These are phyloP conservation scores for Silene coronaria DNA, from an alignment of 179 eudicot genomes.

Conservation along the genomic window DNA sequence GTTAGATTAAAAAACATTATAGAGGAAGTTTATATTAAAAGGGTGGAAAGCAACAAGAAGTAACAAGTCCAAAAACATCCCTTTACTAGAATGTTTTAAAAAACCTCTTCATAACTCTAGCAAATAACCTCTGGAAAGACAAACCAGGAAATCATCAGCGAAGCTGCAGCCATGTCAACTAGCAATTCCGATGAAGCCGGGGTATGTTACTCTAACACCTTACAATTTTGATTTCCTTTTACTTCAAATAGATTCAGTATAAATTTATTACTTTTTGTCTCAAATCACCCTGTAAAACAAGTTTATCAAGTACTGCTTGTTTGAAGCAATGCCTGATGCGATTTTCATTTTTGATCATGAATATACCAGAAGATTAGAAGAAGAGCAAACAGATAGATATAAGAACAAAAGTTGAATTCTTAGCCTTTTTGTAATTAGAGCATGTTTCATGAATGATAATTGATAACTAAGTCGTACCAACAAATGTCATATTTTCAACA, in stretches of 20 bases:
- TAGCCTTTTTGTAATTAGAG: too few species aligned
- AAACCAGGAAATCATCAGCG: not conserved
- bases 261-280: not conserved
- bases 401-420: too few species aligned
- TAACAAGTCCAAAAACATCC: conserved; percentile 26
- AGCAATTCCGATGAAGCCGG: conserved; percentile 18
- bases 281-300: not conserved
- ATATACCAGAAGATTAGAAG: too few species aligned
- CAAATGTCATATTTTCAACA: too few species aligned
- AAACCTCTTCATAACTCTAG: conserved; percentile 4
- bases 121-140: not conserved
- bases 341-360: too few species aligned
- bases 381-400: too few species aligned
- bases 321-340: too few species aligned
- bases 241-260: not conserved
- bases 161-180: conserved; percentile 27
- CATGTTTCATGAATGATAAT: too few species aligned
- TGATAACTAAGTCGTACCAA: too few species aligned
- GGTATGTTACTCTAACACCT: conserved; percentile 24
- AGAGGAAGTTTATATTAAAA: not conserved
- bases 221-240: not conserved
- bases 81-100: conserved; percentile 13
- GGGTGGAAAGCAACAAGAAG: conserved; percentile 21
- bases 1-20: conserved; percentile 4
- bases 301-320: too few species aligned